These are phyloP conservation scores for Vaccinium corymbosum DNA, from an alignment of 148 eudicot genomes.

Conservation along the genomic window DNA sequence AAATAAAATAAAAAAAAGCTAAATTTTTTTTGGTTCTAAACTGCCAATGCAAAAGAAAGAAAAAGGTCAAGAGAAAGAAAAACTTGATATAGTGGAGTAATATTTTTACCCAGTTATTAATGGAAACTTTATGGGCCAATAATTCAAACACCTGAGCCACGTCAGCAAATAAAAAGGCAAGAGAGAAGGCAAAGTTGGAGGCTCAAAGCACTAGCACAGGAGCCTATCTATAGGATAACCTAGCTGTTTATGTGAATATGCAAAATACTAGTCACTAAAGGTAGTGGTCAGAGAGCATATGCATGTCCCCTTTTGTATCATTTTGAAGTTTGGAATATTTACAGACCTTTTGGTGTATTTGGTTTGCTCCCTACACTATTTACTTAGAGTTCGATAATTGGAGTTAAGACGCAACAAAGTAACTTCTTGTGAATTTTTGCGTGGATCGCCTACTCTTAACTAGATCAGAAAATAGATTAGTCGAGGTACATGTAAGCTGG, in stretches of 20 bases:
- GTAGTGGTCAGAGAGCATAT: constrained; percentile 18
- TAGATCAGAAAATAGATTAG: too few species aligned
- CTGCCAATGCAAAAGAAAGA: constrained; percentile 10
- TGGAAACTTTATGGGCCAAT: constrained; percentile 37
- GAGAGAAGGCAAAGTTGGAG: constrained; percentile 25
- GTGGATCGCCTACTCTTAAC: too few species aligned
- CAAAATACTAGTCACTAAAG: constrained; percentile 11
- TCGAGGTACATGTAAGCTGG: too few species aligned
- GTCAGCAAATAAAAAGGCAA: constrained; percentile 17
- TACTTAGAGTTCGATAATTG: too few species aligned
- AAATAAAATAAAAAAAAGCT: background rate
- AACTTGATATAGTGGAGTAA: constrained; percentile 13
- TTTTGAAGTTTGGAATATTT: constrained; percentile 17
- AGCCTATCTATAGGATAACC: background rate
- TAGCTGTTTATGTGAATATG: background rate
- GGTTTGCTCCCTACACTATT: too few species aligned
- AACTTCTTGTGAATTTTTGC: too few species aligned
- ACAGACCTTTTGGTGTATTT: too few species aligned
- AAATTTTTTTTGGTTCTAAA: background rate
- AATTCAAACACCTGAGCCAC: constrained; percentile 38
- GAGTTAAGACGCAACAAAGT: too few species aligned
- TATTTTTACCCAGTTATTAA: constrained; percentile 13
- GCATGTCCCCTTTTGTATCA: constrained; percentile 7
- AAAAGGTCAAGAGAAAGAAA: constrained; percentile 11
- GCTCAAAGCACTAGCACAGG: constrained; percentile 20